These are phyloP conservation scores for Pseudogymnoascus sp. DNA, from an alignment of 2,329 filamentous ascomycete genomes.

Conservation along the genomic window DNA sequence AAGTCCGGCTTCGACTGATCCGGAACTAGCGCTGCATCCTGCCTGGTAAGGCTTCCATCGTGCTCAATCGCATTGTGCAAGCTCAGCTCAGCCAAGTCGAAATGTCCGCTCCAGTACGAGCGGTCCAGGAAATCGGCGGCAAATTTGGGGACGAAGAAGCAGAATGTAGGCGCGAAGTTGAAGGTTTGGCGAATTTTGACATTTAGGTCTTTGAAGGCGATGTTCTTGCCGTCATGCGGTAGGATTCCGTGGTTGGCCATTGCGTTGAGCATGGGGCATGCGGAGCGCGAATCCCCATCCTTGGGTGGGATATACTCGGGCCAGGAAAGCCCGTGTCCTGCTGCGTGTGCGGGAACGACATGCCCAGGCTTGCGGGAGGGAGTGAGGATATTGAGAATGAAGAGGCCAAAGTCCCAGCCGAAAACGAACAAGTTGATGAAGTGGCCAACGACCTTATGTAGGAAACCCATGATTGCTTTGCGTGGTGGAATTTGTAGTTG, in stretches of 20 bases:
- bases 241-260: conserved; percentile 37
- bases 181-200: conserved; percentile 13
- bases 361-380: conserved; percentile 30
- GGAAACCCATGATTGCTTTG: neutral
- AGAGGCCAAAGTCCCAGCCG: conserved; percentile 33
- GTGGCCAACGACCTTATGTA: conserved; percentile 4
- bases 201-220: conserved; percentile 25
- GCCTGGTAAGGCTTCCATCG: conserved; percentile 22
- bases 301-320: conserved; percentile 32
- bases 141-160: conserved; percentile 20
- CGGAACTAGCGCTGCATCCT: conserved; percentile 30
- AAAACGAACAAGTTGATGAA: conserved; percentile 33
- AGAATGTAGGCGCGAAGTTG: conserved; percentile 18
- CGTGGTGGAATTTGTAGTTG: neutral
- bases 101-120: conserved; percentile 17
- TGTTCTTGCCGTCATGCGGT: conserved; percentile 32
- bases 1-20: conserved; percentile 33
- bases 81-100: conserved; percentile 16
- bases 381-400: conserved; percentile 32
- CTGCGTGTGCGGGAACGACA: conserved; percentile 29
- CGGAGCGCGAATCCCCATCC: conserved; percentile 28
- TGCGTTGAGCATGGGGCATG: conserved; percentile 37
- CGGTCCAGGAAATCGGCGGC: conserved; percentile 20
- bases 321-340: conserved; percentile 32
- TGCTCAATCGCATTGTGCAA: conserved; percentile 18